Evolutionary conservation across 75 land plant genomes (phyloP).

Genomic region (Pinus albicaulis): DNA sequence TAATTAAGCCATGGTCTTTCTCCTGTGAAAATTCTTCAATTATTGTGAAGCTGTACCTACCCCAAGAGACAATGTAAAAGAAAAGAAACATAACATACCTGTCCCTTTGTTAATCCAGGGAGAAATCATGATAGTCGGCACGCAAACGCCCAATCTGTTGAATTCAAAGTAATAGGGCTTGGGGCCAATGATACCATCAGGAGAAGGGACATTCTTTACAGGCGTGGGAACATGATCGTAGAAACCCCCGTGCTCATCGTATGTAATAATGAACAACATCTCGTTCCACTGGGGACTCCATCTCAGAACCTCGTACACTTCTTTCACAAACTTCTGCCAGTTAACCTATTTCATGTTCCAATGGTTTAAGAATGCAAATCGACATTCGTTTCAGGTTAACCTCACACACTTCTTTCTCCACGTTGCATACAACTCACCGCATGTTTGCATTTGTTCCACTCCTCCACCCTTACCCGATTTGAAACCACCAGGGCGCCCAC

Average conservation of each 20-base stretch:
- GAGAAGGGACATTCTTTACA: conserved; percentile 51
- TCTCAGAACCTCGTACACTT: conserved; percentile 70
- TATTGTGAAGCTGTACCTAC: no score
- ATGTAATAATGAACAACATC: conserved; percentile 55
- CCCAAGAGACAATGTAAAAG: background rate
- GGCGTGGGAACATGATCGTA: conserved; percentile 82
- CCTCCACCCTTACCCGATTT: no score
- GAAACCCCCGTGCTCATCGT: conserved; percentile 87
- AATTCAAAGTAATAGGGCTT: conserved; percentile 48
- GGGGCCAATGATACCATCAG: conserved; percentile 52
- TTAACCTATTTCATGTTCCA: no score
- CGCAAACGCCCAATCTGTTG: conserved; percentile 71
- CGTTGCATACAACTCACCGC: no score
- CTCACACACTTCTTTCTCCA: no score
- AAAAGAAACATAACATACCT: conserved; percentile 22
- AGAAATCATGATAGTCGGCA: conserved; percentile 58
- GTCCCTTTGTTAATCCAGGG: conserved; percentile 75
- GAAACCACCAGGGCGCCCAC: no score
- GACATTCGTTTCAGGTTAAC: no score
- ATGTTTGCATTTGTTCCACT: no score
- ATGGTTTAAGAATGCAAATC: no score
- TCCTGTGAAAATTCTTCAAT: no score
- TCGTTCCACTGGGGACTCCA: conserved; percentile 78
- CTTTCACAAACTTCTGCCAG: conserved; percentile 70
- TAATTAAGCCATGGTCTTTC: no score